Evolutionary conservation across 2,329 filamentous ascomycete genomes (phyloP).

Genomic region (Exophiala lecanii-corni): DNA sequence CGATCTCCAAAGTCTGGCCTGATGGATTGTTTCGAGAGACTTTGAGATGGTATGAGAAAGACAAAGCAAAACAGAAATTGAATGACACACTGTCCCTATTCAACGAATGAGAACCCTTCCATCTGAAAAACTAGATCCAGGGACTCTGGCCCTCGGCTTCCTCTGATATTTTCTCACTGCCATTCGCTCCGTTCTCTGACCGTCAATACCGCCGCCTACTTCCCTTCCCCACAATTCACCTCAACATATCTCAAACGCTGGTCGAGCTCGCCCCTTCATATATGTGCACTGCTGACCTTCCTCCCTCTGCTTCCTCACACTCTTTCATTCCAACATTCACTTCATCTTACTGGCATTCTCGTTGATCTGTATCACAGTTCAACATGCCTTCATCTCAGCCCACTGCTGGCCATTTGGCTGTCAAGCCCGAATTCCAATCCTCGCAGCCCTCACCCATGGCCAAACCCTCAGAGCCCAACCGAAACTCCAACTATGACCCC

Average conservation of each 20-base stretch:
- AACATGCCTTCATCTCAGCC: constrained; percentile 52
- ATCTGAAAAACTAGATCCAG: constrained; percentile 4
- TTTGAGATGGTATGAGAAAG: constrained; percentile 1
- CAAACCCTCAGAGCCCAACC: constrained; percentile 49
- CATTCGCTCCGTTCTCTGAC: constrained; percentile 2
- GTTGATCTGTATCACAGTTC: constrained; percentile 11
- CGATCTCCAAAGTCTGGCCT: constrained; percentile 4
- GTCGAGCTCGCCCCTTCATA: constrained; percentile 6
- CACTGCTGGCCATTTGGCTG: constrained; percentile 43
- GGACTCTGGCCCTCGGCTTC: not conserved
- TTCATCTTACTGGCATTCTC: not conserved
- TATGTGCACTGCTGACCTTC: not conserved
- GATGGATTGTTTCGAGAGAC: constrained; percentile 1
- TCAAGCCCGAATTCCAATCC: constrained; percentile 46
- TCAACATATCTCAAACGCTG: constrained; percentile 19
- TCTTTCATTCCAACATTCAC: constrained; percentile 9
- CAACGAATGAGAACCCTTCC: not conserved
- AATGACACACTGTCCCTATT: no score
- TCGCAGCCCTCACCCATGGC: constrained; percentile 44
- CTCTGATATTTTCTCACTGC: not conserved
- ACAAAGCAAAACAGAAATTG: no score
- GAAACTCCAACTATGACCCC: constrained; percentile 50
- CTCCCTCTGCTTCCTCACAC: no score
- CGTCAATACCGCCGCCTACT: constrained; percentile 3
- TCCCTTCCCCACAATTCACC: constrained; percentile 14